Percentiles rank a stretch among this genome's conserved stretches.
Evolutionary conservation across 2,329 filamentous ascomycete species (phyloP).

Genomic region (Teratosphaeria gauchensis): DNA sequence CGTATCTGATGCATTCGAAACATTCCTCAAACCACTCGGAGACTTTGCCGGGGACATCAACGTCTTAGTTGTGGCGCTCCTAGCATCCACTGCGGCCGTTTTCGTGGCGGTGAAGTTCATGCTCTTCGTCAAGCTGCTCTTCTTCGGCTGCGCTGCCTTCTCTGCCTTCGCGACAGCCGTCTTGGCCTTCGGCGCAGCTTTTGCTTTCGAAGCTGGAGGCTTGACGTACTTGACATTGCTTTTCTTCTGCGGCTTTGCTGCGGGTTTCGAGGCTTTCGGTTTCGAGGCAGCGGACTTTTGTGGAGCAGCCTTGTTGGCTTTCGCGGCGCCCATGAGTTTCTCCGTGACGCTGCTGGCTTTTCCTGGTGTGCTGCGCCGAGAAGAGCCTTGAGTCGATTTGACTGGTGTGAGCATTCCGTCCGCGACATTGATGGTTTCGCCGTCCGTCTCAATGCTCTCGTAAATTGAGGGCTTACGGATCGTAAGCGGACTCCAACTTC

Average conservation of each 20-base stretch:
- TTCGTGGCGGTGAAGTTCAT: slow-evolving; percentile 11
- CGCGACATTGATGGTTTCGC: slow-evolving; percentile 16
- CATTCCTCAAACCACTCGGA: slow-evolving; percentile 21
- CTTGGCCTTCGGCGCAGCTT: slow-evolving; percentile 8
- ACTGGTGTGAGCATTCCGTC: slow-evolving; percentile 25
- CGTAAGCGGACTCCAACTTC: slow-evolving; percentile 11
- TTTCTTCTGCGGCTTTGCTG: slow-evolving; percentile 13
- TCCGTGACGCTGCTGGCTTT: slow-evolving; percentile 10
- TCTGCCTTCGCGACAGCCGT: slow-evolving; percentile 7
- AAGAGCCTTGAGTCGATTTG: slow-evolving; percentile 13
- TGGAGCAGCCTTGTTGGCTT: slow-evolving; percentile 2
- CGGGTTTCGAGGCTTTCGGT: slow-evolving; percentile 3
- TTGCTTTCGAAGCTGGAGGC: slow-evolving; percentile 9
- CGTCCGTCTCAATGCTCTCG: slow-evolving; percentile 18
- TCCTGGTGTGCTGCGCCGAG: slow-evolving; percentile 12
- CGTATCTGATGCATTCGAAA: slow-evolving; percentile 13
- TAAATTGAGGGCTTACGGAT: slow-evolving; percentile 13
- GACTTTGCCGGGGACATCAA: slow-evolving; percentile 8
- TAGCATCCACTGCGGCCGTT: slow-evolving; percentile 8
- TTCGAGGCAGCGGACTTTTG: slow-evolving; percentile 7
- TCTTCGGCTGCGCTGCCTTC: slow-evolving; percentile 6
- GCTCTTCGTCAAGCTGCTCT: slow-evolving; percentile 1
- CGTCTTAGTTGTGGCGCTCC: slow-evolving; percentile 10
- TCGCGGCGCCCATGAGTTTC: slow-evolving; percentile 10
- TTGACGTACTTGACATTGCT: slow-evolving; percentile 18